Conservation (phyloP, 1,284 basidiomycete species). For the Sanghuangporus sanghuang region DNA sequence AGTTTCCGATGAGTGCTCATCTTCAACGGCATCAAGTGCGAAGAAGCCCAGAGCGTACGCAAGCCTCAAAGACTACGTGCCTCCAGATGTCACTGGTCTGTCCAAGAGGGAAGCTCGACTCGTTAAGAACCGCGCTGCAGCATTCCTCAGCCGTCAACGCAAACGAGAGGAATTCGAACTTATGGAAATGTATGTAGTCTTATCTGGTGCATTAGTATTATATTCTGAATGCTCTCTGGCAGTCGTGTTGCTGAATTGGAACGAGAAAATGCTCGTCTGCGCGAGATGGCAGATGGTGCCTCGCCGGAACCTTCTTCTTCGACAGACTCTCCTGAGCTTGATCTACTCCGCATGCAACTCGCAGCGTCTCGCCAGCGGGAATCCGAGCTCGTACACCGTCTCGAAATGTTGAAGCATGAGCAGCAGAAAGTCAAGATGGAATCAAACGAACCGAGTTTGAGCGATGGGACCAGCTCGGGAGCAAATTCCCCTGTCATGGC, state of each 20-base stretch:
- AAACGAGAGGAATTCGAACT: conserved; percentile 89
- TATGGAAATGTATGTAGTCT: conserved; percentile 72
- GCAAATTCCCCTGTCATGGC: conserved; percentile 1
- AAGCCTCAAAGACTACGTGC: conserved; percentile 77
- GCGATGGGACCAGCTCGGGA: conserved; percentile 1
- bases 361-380: conserved; percentile 62
- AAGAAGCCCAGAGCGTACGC: conserved; percentile 59
- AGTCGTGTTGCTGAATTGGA: conserved; percentile 60
- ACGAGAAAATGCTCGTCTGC: conserved; percentile 69
- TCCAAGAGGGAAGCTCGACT: conserved; percentile 86
- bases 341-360: conserved; percentile 59
- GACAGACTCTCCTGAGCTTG: conserved; percentile 40
- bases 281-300: conserved; percentile 40
- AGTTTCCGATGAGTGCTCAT: not conserved
- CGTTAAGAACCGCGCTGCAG: conserved; percentile 88
- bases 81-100: conserved; percentile 83
- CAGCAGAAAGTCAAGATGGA: conserved; percentile 25
- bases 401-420: conserved; percentile 45
- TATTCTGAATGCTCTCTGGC: conserved; percentile 10
- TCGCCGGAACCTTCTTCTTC: not conserved
- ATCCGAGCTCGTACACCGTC: conserved; percentile 55
- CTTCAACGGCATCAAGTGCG: not conserved
- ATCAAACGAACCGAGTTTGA: not conserved
- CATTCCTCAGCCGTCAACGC: conserved; percentile 84
- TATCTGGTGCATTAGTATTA: conserved; percentile 22